Percentiles rank a stretch among this genome's conserved stretches.
Evolutionary conservation across 139 green algal genomes (phyloP).

Genomic region (Chlorella sp.): DNA sequence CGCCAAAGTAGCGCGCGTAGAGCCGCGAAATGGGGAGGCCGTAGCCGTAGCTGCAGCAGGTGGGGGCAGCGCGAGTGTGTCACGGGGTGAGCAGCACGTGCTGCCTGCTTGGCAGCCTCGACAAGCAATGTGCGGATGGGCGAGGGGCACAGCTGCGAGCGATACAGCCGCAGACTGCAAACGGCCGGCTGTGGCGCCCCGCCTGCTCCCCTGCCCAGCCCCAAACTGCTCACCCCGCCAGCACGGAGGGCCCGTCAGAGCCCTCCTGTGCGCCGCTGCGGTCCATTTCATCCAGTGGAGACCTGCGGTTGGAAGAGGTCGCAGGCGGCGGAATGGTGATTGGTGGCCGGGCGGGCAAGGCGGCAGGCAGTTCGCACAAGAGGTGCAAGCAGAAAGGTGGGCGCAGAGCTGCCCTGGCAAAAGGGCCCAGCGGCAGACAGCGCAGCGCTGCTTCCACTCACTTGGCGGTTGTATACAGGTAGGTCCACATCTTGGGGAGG

Average conservation of each 20-base stretch:
- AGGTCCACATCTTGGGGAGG: constrained; percentile 97
- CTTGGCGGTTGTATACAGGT: constrained; percentile 96
- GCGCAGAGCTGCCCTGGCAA: too few relatives aligned
- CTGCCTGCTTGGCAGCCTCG: too few relatives aligned
- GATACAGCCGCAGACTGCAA: too few relatives aligned
- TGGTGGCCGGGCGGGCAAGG: too few relatives aligned
- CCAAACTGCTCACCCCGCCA: constrained; percentile 61
- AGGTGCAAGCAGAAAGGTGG: too few relatives aligned
- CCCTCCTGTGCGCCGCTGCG: constrained; percentile 29
- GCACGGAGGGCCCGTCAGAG: constrained; percentile 54
- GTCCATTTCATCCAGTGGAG: constrained; percentile 71
- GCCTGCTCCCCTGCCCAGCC: too few relatives aligned
- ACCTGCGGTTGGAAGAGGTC: constrained; percentile 30
- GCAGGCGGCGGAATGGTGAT: too few relatives aligned
- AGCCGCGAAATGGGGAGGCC: constrained; percentile 92
- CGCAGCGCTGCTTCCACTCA: not conserved
- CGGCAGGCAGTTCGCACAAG: too few relatives aligned
- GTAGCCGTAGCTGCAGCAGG: constrained; percentile 88
- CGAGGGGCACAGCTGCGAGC: too few relatives aligned
- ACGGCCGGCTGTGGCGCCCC: not conserved
- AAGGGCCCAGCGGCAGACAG: too few relatives aligned
- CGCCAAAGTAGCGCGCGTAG: constrained; percentile 97
- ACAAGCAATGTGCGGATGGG: too few relatives aligned
- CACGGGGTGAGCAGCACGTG: too few relatives aligned
- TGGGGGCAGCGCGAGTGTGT: not conserved